A percentile compares a stretch with the other conserved stretches of the same genome.
These are phyloP conservation scores for Pyracantha coccinea DNA, from an alignment of 331 rosid genomes.

Conservation along the genomic window DNA sequence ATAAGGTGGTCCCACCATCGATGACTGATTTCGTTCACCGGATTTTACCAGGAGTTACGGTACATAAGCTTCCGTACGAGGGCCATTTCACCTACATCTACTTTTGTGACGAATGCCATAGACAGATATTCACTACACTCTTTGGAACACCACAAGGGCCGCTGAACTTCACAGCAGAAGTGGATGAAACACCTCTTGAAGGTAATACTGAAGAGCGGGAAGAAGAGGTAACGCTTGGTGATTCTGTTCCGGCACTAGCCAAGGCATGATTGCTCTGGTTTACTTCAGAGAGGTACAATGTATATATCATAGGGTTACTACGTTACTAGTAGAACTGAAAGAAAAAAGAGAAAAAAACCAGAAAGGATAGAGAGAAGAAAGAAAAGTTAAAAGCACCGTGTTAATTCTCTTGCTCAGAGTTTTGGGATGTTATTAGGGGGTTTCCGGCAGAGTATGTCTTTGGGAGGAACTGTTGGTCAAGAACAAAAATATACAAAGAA, in stretches of 20 bases:
- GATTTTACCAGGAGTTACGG: slow-evolving; percentile 82
- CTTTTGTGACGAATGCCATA: slow-evolving; percentile 94
- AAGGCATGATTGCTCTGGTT: not conserved
- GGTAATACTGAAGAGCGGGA: slow-evolving; percentile 26
- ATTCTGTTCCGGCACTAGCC: slow-evolving; percentile 4
- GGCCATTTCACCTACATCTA: slow-evolving; percentile 88
- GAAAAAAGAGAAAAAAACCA: not conserved
- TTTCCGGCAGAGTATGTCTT: not conserved
- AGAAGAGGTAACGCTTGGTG: slow-evolving; percentile 19
- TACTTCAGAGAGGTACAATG: slow-evolving; percentile 7
- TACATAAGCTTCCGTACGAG: slow-evolving; percentile 94
- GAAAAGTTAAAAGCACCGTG: not conserved
- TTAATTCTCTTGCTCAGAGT: not conserved
- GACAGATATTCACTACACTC: slow-evolving; percentile 90
- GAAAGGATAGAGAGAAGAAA: not conserved
- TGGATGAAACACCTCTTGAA: slow-evolving; percentile 20
- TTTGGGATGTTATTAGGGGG: not conserved
- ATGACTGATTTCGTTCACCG: slow-evolving; percentile 96
- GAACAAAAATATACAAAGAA: slow-evolving; percentile 2
- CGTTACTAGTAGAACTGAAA: not conserved
- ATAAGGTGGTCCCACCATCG: slow-evolving; percentile 79
- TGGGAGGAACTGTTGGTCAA: not conserved
- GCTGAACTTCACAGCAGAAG: slow-evolving; percentile 21
- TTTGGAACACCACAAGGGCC: slow-evolving; percentile 97
- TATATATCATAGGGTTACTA: slow-evolving; percentile 23